Evolutionary conservation across 345 rosid species (phyloP).

Genomic region (Brassica carinata): DNA sequence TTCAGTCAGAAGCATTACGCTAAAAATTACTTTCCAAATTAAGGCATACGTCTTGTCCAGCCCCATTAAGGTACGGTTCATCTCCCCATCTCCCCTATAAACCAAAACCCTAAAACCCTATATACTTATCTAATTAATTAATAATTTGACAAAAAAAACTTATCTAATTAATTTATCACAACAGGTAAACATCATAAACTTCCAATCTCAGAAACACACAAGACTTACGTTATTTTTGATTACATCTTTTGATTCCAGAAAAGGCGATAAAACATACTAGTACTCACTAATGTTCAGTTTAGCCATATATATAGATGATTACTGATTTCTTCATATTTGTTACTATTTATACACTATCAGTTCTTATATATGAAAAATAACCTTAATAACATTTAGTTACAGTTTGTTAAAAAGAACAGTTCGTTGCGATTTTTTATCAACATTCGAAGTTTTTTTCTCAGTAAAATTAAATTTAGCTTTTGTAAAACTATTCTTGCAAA

Average conservation of each 20-base stretch:
- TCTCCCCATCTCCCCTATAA: constrained; percentile 31
- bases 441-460: neutral
- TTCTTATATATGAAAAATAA: neutral
- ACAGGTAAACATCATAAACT: constrained; percentile 27
- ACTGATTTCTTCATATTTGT: neutral
- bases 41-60: constrained; percentile 38
- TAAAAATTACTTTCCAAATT: constrained; percentile 42
- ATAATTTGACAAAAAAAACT: neutral
- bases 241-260: neutral
- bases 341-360: neutral
- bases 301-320: neutral
- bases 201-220: constrained; percentile 20
- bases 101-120: constrained; percentile 34
- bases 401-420: neutral
- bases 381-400: neutral
- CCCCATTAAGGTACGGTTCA: constrained; percentile 26
- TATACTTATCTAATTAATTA: constrained; percentile 6
- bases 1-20: constrained; percentile 37
- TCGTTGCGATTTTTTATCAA: neutral
- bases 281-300: constrained; percentile 2
- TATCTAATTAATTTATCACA: constrained; percentile 26
- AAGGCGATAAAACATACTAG: neutral
- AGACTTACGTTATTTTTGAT: constrained; percentile 7
- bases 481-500: neutral
- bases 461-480: neutral